Conservation (phyloP, 2,329 filamentous ascomycete species). For the Trichophyton simii region DNA sequence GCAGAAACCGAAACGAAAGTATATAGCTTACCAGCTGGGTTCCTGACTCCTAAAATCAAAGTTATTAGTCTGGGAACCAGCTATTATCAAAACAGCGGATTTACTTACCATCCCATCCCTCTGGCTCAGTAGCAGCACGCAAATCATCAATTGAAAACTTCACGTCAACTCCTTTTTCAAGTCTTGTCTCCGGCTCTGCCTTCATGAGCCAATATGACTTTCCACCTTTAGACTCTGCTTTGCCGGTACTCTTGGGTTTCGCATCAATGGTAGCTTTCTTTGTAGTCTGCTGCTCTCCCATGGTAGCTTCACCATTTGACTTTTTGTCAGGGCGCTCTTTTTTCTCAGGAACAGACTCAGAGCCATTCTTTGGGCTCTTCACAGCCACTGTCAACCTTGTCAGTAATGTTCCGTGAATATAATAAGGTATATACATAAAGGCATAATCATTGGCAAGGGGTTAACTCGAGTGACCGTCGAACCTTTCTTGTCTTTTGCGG, state of each 20-base stretch:
- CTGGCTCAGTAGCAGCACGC: slow-evolving; percentile 56
- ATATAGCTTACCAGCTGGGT: slow-evolving; percentile 9
- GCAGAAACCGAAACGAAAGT: not conserved
- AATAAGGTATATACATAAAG: too few species aligned
- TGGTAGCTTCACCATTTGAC: not conserved
- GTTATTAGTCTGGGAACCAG: not conserved
- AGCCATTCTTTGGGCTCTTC: not conserved
- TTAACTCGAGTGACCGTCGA: not conserved
- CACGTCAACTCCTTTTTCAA: slow-evolving; percentile 79
- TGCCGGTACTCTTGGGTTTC: not conserved
- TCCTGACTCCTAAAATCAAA: slow-evolving; percentile 8
- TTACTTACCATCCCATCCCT: slow-evolving; percentile 76
- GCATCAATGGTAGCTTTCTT: not conserved
- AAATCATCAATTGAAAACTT: slow-evolving; percentile 92
- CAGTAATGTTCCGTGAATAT: not conserved
- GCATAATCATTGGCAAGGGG: too few species aligned
- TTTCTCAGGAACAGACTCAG: not conserved
- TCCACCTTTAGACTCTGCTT: slow-evolving; percentile 6
- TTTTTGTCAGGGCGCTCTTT: slow-evolving; percentile 4
- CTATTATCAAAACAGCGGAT: not conserved
- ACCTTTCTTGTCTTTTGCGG: slow-evolving; percentile 1
- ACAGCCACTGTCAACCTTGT: not conserved
- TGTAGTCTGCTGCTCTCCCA: not conserved
- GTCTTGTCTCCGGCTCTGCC: slow-evolving; percentile 73
- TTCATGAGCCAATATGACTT: slow-evolving; percentile 68